phyloP scores from a whole-genome alignment of 257 asterid genomes.

The Forsythia suspensa region DNA sequence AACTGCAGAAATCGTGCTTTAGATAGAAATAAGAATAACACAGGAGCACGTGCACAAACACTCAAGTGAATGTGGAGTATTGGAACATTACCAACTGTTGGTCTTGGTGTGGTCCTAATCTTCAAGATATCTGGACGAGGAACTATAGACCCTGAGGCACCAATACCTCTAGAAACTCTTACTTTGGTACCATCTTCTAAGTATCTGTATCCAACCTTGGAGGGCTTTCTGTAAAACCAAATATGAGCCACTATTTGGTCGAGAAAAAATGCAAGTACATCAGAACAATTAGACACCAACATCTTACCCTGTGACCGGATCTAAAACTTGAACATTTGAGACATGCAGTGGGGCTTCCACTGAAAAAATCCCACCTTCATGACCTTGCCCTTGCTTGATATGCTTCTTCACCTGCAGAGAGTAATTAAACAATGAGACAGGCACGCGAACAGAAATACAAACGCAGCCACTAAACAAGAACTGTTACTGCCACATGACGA shows the following conservation, averaged over 20 bases:
- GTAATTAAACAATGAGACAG: constrained; percentile 3
- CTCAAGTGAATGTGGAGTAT: not conserved
- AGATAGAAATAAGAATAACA: constrained; percentile 2
- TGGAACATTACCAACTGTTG: constrained; percentile 63
- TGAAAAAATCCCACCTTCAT: constrained; percentile 93
- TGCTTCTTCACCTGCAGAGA: constrained; percentile 84
- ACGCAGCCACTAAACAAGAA: not conserved
- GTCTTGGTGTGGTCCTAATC: constrained; percentile 82
- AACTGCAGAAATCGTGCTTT: constrained; percentile 3
- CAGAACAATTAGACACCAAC: not conserved
- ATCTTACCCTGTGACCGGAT: constrained; percentile 85
- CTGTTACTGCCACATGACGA: not conserved
- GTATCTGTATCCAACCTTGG: constrained; percentile 78
- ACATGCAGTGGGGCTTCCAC: constrained; percentile 97
- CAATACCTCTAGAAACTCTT: constrained; percentile 83
- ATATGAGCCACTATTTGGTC: constrained; percentile 25
- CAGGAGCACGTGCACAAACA: not conserved
- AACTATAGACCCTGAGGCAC: constrained; percentile 82
- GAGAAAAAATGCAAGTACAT: not conserved
- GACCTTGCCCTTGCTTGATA: constrained; percentile 97
- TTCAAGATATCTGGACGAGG: constrained; percentile 93
- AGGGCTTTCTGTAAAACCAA: constrained; percentile 61
- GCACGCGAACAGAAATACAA: not conserved
- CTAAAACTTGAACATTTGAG: constrained; percentile 87
- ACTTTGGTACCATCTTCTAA: constrained; percentile 87